Conservation (phyloP, 768 basidiomycete species). For the Suillus subluteus region DNA sequence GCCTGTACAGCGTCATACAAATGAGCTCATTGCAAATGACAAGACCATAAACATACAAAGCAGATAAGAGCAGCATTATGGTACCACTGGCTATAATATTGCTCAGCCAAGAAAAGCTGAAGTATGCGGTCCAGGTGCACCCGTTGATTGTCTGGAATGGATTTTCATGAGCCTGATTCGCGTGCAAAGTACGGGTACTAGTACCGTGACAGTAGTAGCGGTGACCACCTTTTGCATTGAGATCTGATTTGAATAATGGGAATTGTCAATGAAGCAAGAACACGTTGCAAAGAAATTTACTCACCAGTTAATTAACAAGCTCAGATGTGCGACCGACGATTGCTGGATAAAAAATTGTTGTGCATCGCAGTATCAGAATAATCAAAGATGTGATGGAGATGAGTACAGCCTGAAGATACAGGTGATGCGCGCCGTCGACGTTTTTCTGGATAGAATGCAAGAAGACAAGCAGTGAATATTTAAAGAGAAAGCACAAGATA, state of each 20-base stretch:
- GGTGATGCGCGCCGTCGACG: too few species aligned
- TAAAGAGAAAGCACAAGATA: too few species aligned
- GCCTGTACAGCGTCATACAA: constrained; percentile 50
- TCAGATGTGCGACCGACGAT: constrained; percentile 44
- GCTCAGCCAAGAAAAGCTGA: constrained; percentile 70
- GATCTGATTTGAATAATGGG: constrained; percentile 46
- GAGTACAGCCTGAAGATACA: too few species aligned
- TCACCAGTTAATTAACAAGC: constrained; percentile 50
- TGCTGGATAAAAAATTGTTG: constrained; percentile 50
- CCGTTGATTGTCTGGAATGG: too few species aligned
- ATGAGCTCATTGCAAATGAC: constrained; percentile 15
- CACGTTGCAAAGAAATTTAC: constrained; percentile 24
- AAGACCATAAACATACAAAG: constrained; percentile 56
- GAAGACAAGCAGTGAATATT: too few species aligned
- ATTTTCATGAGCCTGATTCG: constrained; percentile 37
- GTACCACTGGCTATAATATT: constrained; percentile 87
- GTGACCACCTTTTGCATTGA: constrained; percentile 66
- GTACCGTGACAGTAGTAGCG: constrained; percentile 48
- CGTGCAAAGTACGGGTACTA: constrained; percentile 38
- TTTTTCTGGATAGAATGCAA: too few species aligned
- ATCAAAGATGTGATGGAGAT: constrained; percentile 38
- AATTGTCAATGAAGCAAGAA: constrained; percentile 23
- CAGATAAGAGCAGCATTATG: constrained; percentile 85
- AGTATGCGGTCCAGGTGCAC: constrained; percentile 48
- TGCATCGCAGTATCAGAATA: constrained; percentile 46